Evolutionary conservation across 768 basidiomycete genomes (phyloP).

Genomic region (Pulveroboletus sp.): DNA sequence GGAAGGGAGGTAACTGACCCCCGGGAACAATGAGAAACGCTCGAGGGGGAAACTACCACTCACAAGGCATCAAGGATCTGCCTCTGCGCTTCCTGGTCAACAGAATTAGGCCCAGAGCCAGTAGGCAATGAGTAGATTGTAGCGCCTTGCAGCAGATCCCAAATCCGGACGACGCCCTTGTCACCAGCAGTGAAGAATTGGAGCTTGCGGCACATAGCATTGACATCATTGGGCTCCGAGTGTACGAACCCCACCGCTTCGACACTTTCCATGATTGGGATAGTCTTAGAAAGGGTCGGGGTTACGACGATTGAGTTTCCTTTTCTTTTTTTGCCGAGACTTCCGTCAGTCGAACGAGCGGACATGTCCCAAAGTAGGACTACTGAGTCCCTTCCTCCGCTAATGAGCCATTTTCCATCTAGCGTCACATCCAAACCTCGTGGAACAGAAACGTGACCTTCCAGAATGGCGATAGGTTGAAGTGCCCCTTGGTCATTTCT

Average conservation of each 20-base stretch:
- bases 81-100: conserved; percentile 72
- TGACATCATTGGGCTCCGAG: conserved; percentile 45
- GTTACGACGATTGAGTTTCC: conserved; percentile 45
- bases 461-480: conserved; percentile 77
- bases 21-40: conserved; percentile 16
- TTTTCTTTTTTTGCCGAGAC: conserved; percentile 32
- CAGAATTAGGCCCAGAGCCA: conserved; percentile 31
- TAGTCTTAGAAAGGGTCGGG: conserved; percentile 71
- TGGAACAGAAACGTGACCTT: conserved; percentile 94
- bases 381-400: conserved; percentile 90
- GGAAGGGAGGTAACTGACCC: conserved; percentile 62
- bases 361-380: conserved; percentile 88
- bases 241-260: conserved; percentile 80
- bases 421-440: conserved; percentile 80
- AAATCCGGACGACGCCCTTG: conserved; percentile 80
- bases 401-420: conserved; percentile 89
- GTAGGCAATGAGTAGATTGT: conserved; percentile 58
- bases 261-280: conserved; percentile 80
- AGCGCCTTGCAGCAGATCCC: conserved; percentile 72
- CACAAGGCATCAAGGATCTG: conserved; percentile 85
- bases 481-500: conserved; percentile 53
- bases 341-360: conserved; percentile 5
- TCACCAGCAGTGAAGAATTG: conserved; percentile 90
- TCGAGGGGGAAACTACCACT: conserved; percentile 32
- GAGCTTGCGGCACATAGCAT: conserved; percentile 36